A percentile compares a stretch with the other conserved stretches of the same genome.
Conservation (phyloP, 2,329 filamentous ascomycete genomes). For the Trichophaea hybrida region DNA sequence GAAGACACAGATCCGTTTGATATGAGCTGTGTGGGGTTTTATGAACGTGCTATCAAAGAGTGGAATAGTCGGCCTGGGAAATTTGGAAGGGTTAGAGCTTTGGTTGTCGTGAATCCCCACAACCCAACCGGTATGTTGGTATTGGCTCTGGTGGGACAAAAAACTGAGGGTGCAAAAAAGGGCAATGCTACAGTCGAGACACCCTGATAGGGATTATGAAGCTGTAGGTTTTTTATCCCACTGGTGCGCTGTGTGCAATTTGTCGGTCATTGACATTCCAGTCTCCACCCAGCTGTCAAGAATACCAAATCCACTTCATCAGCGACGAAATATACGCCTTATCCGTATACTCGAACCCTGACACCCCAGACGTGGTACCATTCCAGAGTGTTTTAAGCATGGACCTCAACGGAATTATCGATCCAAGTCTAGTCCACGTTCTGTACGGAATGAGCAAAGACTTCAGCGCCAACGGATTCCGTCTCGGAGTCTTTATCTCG, state of each 20-base stretch:
- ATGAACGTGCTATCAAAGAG: not conserved
- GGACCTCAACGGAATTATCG: conserved; percentile 34
- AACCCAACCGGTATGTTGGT: conserved; percentile 27
- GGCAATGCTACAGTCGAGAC: conserved; percentile 28
- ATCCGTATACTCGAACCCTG: conserved; percentile 37
- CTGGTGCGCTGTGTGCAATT: conserved; percentile 28
- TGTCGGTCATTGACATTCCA: not conserved
- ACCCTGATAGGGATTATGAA: conserved; percentile 30
- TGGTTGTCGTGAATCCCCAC: conserved; percentile 37
- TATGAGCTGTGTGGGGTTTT: conserved; percentile 3
- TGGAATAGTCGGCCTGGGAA: not conserved
- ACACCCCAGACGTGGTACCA: conserved; percentile 24
- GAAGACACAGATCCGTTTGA: conserved; percentile 12
- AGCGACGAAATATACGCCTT: conserved; percentile 47
- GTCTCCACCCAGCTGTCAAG: conserved; percentile 31
- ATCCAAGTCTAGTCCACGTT: conserved; percentile 39
- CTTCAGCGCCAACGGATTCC: conserved; percentile 44
- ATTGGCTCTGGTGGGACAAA: no score
- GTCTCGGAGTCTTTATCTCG: conserved; percentile 39
- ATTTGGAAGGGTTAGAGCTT: conserved; percentile 30
- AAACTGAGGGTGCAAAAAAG: not conserved
- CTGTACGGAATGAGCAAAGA: conserved; percentile 31
- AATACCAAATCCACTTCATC: conserved; percentile 40
- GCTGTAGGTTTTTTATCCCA: not conserved
- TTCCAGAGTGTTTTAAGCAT: conserved; percentile 39